These are phyloP conservation scores for Chaetomium cochliodes DNA, from an alignment of 495 filamentous ascomycete genomes.

Conservation along the genomic window DNA sequence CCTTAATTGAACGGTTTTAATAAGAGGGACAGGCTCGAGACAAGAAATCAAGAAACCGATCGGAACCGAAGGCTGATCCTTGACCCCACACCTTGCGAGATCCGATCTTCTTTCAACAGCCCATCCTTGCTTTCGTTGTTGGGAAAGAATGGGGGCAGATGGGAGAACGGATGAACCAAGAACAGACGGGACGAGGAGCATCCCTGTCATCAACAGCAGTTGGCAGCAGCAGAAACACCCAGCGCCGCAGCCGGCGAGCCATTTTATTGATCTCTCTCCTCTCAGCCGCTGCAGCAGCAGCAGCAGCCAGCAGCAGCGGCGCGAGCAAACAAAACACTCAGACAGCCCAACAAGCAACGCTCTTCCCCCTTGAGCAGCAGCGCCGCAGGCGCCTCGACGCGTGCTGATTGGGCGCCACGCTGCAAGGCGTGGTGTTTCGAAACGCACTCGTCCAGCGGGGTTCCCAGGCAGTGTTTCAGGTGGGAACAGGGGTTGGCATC, in stretches of 20 bases:
- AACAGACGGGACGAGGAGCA: not conserved
- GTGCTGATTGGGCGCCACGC: slow-evolving; percentile 32
- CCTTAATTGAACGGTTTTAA: slow-evolving; percentile 2
- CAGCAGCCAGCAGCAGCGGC: too few relatives aligned
- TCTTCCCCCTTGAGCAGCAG: not conserved
- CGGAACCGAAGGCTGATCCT: not conserved
- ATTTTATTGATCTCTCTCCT: not conserved
- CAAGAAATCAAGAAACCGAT: not conserved
- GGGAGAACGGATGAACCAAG: not conserved
- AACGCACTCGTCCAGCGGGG: slow-evolving; percentile 27
- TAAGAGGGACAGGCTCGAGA: too few relatives aligned
- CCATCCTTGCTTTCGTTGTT: not conserved
- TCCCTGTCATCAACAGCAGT: not conserved
- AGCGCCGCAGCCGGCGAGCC: too few relatives aligned
- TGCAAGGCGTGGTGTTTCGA: slow-evolving; percentile 35
- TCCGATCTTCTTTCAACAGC: not conserved
- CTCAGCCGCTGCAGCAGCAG: not conserved
- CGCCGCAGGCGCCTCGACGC: not conserved
- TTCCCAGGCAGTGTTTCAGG: slow-evolving; percentile 34
- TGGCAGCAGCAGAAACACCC: too few relatives aligned
- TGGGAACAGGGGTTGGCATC: slow-evolving; percentile 14
- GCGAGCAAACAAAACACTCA: not conserved
- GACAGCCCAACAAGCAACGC: not conserved
- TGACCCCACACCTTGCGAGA: not conserved
- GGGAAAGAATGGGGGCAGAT: not conserved